Conservation (phyloP, 2,329 filamentous ascomycete genomes). For the Sclerotinia sclerotiorum region DNA sequence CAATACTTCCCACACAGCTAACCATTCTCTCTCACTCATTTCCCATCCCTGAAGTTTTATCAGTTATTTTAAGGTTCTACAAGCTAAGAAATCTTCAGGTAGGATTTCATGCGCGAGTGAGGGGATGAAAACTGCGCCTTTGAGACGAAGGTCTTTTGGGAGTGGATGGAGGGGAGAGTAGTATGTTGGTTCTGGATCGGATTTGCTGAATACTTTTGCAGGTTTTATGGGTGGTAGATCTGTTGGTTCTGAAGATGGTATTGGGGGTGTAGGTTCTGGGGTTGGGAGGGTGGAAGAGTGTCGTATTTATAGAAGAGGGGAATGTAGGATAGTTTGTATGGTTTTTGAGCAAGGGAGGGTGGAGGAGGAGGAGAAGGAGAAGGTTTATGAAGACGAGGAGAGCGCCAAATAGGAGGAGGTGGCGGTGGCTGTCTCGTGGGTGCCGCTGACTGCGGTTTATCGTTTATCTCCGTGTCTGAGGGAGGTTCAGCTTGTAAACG, state of each 20-base stretch:
- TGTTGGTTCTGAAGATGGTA: too few relatives aligned
- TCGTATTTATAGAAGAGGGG: neutral
- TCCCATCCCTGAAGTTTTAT: slow-evolving; percentile 7
- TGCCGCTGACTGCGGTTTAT: neutral
- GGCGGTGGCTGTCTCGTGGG: neutral
- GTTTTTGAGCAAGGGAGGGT: neutral
- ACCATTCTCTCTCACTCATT: slow-evolving; percentile 10
- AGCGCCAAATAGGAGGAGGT: neutral
- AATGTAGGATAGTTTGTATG: neutral
- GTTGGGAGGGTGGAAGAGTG: neutral
- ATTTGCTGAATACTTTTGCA: too few relatives aligned
- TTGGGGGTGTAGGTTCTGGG: neutral
- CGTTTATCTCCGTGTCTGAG: neutral
- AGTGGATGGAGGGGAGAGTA: neutral
- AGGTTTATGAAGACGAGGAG: neutral
- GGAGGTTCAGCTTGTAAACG: neutral
- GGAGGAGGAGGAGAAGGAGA: too few relatives aligned
- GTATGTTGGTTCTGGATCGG: neutral
- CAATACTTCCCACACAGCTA: neutral
- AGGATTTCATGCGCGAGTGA: slow-evolving; percentile 1
- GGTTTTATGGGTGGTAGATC: too few relatives aligned
- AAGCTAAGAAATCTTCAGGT: neutral
- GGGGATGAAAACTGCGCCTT: neutral
- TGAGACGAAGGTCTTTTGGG: neutral
- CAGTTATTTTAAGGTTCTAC: slow-evolving; percentile 5